phyloP scores from a whole-genome alignment of 2,329 filamentous ascomycete species.

The Cercospora sp. region DNA sequence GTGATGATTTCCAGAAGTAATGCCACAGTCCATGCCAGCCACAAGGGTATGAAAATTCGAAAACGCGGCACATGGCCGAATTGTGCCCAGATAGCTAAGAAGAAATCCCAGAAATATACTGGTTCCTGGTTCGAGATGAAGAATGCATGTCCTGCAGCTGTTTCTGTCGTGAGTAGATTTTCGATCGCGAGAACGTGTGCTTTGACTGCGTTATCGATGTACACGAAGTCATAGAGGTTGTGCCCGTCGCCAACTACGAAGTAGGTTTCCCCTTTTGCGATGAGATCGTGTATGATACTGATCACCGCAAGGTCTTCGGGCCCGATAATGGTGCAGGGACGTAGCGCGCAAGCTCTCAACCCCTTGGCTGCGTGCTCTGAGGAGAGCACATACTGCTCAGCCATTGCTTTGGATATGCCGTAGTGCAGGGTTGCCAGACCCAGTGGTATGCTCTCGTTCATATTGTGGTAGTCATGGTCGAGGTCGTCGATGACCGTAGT shows the following conservation, averaged over 20 bases:
- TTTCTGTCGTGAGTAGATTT: conserved; percentile 65
- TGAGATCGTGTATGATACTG: conserved; percentile 71
- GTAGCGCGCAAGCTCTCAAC: conserved; percentile 61
- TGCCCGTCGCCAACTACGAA: conserved; percentile 77
- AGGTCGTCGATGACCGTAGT: conserved; percentile 82
- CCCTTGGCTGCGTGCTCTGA: conserved; percentile 56
- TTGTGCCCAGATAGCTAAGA: conserved; percentile 71
- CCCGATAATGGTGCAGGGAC: conserved; percentile 87
- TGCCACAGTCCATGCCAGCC: conserved; percentile 52
- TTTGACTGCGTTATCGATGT: conserved; percentile 69
- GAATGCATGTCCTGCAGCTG: conserved; percentile 76
- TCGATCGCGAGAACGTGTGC: conserved; percentile 79
- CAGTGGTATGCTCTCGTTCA: conserved; percentile 73
- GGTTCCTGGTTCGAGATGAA: conserved; percentile 88
- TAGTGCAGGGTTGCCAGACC: conserved; percentile 75
- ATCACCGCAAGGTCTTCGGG: conserved; percentile 80
- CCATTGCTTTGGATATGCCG: conserved; percentile 83
- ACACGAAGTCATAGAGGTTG: conserved; percentile 71
- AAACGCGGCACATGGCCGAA: conserved; percentile 57
- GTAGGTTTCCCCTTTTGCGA: conserved; percentile 65
- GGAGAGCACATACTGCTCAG: conserved; percentile 76
- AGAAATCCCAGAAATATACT: conserved; percentile 88
- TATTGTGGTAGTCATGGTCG: conserved; percentile 73
- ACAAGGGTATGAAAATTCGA: conserved; percentile 50
- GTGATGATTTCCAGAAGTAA: conserved; percentile 49